These are phyloP conservation scores for Nyctanthes arbortristis DNA, from an alignment of 257 asterid genomes.

Conservation along the genomic window DNA sequence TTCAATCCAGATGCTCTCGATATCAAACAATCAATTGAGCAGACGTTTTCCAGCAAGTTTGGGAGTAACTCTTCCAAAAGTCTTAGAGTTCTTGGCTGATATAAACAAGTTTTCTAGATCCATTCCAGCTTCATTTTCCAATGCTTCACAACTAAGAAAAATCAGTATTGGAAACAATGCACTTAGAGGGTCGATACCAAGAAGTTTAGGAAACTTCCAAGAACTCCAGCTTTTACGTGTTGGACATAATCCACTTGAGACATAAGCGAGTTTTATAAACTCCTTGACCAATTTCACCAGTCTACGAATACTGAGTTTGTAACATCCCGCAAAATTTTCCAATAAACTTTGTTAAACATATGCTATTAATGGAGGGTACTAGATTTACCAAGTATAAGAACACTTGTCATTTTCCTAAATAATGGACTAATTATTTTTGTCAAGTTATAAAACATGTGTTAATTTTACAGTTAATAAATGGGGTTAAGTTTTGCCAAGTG, in stretches of 20 bases:
- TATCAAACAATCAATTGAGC: conserved; percentile 11
- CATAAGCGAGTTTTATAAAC: conserved; percentile 25
- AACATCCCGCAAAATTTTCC: too few species aligned
- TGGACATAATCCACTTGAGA: conserved; percentile 12
- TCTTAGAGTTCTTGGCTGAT: neutral
- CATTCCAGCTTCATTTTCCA: conserved; percentile 9
- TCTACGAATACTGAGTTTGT: conserved; percentile 1
- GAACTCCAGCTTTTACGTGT: neutral
- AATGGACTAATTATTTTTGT: too few species aligned
- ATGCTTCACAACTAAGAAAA: too few species aligned
- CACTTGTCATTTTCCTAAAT: too few species aligned
- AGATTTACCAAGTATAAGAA: too few species aligned
- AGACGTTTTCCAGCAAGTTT: conserved; percentile 23
- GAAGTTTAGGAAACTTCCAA: neutral
- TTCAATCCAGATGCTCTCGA: too few species aligned
- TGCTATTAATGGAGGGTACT: too few species aligned
- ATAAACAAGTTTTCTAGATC: conserved; percentile 26
- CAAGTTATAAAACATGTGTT: too few species aligned
- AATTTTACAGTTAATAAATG: too few species aligned
- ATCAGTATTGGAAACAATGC: conserved; percentile 1
- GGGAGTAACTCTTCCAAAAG: conserved; percentile 25
- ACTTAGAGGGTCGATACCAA: neutral
- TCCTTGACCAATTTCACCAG: conserved; percentile 13
- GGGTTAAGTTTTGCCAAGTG: too few species aligned
- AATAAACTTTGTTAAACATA: too few species aligned